Evolutionary conservation across 345 rosid species (phyloP), one percentile per base, ranked within the genome.

Genomic region (Bruguiera sexangula): DNA sequence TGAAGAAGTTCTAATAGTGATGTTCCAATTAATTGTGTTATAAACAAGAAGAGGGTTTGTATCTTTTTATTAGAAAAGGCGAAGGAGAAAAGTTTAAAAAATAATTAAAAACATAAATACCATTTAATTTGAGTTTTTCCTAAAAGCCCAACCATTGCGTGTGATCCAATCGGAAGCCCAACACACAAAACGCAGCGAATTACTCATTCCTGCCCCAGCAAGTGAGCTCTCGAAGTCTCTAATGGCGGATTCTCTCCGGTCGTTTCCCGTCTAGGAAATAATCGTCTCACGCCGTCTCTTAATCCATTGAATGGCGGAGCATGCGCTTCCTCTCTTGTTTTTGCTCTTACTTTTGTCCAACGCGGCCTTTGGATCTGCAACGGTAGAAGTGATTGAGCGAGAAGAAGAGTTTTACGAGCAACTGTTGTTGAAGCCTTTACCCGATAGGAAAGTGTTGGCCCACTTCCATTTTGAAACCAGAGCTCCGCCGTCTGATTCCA

Each of bases 361-460:
- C 32, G 39, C 73, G 65, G 79, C 76, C 16, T 66, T 65, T 55
- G 88, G 85, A 76, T 89, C 83, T 74, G 66, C 74, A n/a, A 20
- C 30, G n/a, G 66, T 29, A 37, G 78, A 57, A 46, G 76, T 16
- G 37, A 4, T 46, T 24, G 32, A 20, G 5, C 37, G 19, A 58
- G 82, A 69, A 24, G 97, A 92, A 77, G 89, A 86, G 69, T 92
- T 95, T 81, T 73, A 61, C 32, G 98, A 95, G 79, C 86, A 83
- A 65, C 36, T 92, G 76, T 78, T 95, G 52, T 63, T 92, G 79
- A 95, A 83, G 81, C 96, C 99, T 7, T 77, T 95, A 21, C 96
- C 98, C 34, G 92, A 90, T 83, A 92, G 89, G 6, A 88, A 87
- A 79, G 85, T 92, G 26, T 78, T 92, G 70, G 86, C 98, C 39